Percentiles rank a stretch among this genome's conserved stretches.
Conservation (phyloP, 257 asterid genomes). For the Ophiorrhiza pumila region DNA sequence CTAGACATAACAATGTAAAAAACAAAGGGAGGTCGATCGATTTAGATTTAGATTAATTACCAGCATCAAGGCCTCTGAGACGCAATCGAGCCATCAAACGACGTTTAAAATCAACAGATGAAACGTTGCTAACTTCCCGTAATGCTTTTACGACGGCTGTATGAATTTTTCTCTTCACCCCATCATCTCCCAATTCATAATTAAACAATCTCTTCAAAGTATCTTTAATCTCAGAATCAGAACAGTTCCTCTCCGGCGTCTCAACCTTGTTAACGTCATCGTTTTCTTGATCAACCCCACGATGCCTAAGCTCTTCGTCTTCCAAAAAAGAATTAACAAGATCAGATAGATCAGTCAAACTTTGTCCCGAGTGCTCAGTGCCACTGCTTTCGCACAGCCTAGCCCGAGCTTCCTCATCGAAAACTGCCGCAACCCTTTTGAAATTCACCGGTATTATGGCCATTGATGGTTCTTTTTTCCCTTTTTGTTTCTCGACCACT, state of each 20-base stretch:
- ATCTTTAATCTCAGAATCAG: slow-evolving; percentile 17
- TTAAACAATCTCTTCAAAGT: slow-evolving; percentile 19
- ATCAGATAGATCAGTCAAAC: slow-evolving; percentile 40
- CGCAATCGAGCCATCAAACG: slow-evolving; percentile 37
- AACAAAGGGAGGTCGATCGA: no score
- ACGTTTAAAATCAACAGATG: slow-evolving; percentile 28
- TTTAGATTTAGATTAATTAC: slow-evolving; percentile 17
- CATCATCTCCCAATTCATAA: slow-evolving; percentile 5
- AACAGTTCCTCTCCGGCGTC: slow-evolving; percentile 3
- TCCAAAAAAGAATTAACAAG: slow-evolving; percentile 71
- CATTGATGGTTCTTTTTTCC: slow-evolving; percentile 18
- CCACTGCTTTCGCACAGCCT: slow-evolving; percentile 73
- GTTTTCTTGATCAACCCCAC: slow-evolving; percentile 11
- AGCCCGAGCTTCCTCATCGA: slow-evolving; percentile 51
- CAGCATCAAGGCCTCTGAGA: slow-evolving; percentile 33
- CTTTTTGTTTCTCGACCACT: neutral
- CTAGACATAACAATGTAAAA: no score
- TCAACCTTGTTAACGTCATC: slow-evolving; percentile 14
- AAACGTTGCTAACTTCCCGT: slow-evolving; percentile 10
- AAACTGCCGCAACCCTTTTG: slow-evolving; percentile 54
- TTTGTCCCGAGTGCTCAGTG: slow-evolving; percentile 59
- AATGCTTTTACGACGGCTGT: slow-evolving; percentile 19
- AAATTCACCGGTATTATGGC: slow-evolving; percentile 46
- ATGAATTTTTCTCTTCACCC: slow-evolving; percentile 13
- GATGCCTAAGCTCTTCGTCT: slow-evolving; percentile 22